A percentile compares a stretch with the other conserved stretches of the same genome.
phyloP scores from a whole-genome alignment of 2,329 filamentous ascomycete genomes.

The Metarhizium sp. region DNA sequence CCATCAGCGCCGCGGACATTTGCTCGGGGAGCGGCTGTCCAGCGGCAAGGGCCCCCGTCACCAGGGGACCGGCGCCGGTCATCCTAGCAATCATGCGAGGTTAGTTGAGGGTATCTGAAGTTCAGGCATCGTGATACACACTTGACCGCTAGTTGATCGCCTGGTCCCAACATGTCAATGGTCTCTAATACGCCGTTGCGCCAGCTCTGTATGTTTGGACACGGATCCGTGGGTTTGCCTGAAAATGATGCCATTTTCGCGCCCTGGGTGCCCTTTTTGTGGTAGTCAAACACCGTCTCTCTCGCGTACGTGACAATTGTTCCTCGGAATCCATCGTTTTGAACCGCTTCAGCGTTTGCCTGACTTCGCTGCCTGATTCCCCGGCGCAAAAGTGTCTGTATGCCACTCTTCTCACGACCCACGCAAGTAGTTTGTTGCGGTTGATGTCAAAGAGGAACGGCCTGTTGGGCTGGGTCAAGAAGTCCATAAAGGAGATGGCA shows the following conservation, averaged over 20 bases:
- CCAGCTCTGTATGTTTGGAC: conserved; percentile 28
- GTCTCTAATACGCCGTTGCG: conserved; percentile 21
- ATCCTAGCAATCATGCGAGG: conserved; percentile 16
- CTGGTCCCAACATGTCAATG: conserved; percentile 20
- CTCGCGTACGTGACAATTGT: conserved; percentile 46
- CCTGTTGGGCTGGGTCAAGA: conserved; percentile 26
- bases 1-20: conserved; percentile 30
- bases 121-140: conserved; percentile 10
- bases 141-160: conserved; percentile 29
- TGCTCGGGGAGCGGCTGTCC: conserved; percentile 26
- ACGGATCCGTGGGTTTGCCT: conserved; percentile 28
- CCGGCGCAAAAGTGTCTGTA: conserved; percentile 49
- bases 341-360: conserved; percentile 29
- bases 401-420: conserved; percentile 39
- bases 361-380: conserved; percentile 35
- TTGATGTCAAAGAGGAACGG: conserved; percentile 33
- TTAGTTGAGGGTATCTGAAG: background rate
- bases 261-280: conserved; percentile 14
- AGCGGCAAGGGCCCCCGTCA: conserved; percentile 26
- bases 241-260: conserved; percentile 24
- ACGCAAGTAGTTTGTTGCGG: conserved; percentile 36
- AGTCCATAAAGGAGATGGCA: conserved; percentile 25
- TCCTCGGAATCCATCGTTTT: conserved; percentile 39
- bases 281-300: conserved; percentile 31
- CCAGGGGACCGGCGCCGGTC: conserved; percentile 31